These are phyloP conservation scores for Thozetella sp. DNA, from an alignment of 495 filamentous ascomycete genomes.

Conservation along the genomic window DNA sequence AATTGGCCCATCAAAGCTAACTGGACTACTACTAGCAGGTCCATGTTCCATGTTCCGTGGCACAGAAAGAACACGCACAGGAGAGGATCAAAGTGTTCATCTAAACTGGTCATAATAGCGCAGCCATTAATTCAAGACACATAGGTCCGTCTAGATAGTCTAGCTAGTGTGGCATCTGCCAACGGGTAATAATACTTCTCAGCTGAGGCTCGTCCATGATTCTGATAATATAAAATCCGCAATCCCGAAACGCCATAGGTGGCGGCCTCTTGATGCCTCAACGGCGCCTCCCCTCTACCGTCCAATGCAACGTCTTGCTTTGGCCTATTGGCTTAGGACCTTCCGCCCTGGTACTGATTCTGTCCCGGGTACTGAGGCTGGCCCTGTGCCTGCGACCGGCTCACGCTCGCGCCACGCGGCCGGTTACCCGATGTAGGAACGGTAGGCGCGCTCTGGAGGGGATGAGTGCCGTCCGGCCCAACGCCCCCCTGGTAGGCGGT, in stretches of 20 bases:
- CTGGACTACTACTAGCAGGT: too few species aligned
- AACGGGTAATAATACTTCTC: too few species aligned
- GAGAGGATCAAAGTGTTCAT: too few species aligned
- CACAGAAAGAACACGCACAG: too few species aligned
- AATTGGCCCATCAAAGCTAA: too few species aligned
- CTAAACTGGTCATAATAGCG: background rate
- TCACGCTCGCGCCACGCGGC: constrained; percentile 23
- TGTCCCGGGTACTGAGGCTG: background rate
- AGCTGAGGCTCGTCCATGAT: too few species aligned
- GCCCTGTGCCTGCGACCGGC: background rate
- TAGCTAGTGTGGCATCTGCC: background rate
- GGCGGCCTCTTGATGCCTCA: background rate
- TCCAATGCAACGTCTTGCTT: background rate
- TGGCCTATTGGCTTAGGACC: background rate
- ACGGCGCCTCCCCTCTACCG: background rate
- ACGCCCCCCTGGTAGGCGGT: background rate
- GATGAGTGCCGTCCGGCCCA: constrained; percentile 4
- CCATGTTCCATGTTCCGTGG: too few species aligned
- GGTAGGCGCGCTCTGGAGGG: constrained; percentile 12
- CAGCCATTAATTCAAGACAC: background rate
- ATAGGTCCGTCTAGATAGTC: background rate
- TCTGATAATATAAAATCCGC: too few species aligned
- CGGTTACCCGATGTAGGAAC: constrained; percentile 13
- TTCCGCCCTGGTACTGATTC: background rate
- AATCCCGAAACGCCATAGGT: background rate